These are phyloP conservation scores for Fragaria iinumae DNA, from an alignment of 306 rosid genomes.

Conservation along the genomic window DNA sequence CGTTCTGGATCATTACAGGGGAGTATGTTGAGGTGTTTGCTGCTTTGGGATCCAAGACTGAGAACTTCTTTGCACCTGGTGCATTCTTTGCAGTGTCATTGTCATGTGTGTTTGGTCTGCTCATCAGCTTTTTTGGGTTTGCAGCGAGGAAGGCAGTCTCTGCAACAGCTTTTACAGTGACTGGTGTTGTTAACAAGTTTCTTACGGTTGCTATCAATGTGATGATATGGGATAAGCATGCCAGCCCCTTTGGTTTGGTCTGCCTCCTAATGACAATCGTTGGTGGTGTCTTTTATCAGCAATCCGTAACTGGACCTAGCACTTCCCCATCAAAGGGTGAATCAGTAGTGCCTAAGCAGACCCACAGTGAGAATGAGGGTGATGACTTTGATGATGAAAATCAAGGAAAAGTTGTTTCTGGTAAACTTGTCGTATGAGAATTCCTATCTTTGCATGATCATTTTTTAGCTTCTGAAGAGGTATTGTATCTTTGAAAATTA, in stretches of 20 bases:
- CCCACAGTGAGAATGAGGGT: conserved; percentile 39
- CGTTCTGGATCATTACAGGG: conserved; percentile 75
- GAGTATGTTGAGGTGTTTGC: conserved; percentile 70
- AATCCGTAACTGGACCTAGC: conserved; percentile 59
- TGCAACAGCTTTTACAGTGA: conserved; percentile 90
- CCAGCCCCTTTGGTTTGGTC: conserved; percentile 81
- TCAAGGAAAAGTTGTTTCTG: conserved; percentile 41
- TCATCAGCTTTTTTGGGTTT: conserved; percentile 92
- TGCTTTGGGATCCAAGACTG: conserved; percentile 48
- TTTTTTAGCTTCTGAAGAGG: conserved; percentile 19
- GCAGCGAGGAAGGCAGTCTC: conserved; percentile 91
- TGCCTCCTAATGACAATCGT: conserved; percentile 77
- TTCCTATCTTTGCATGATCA: background rate
- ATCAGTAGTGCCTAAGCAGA: conserved; percentile 39
- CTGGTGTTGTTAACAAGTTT: conserved; percentile 96
- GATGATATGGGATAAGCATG: conserved; percentile 91
- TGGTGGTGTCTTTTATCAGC: conserved; percentile 94
- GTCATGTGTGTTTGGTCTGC: conserved; percentile 86
- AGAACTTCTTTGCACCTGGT: conserved; percentile 45
- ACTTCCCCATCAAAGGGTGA: conserved; percentile 45
- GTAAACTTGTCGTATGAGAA: conserved; percentile 60
- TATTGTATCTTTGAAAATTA: conserved; percentile 30
- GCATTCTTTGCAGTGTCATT: conserved; percentile 64
- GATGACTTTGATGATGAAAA: conserved; percentile 43
- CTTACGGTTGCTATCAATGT: conserved; percentile 91